A percentile compares a stretch with the other conserved stretches of the same genome.
Evolutionary conservation across 331 rosid species (phyloP).

Genomic region (Acacia pycnantha): DNA sequence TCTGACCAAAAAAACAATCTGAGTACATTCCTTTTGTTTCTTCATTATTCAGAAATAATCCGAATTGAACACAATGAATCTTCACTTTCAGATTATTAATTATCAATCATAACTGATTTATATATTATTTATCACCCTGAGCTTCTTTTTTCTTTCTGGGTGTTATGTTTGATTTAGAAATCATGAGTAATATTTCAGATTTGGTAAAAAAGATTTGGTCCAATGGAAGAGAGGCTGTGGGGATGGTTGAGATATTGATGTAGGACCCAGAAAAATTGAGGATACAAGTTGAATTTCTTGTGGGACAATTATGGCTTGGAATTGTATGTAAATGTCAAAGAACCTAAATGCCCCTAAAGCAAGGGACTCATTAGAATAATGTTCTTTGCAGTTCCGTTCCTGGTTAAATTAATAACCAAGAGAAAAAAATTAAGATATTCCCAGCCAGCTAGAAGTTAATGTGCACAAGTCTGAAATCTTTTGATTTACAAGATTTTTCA

Average conservation of each 20-base stretch:
- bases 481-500: background rate
- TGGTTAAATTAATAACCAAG: background rate
- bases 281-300: background rate
- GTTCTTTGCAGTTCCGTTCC: background rate
- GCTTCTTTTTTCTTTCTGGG: background rate
- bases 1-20: background rate
- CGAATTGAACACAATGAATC: background rate
- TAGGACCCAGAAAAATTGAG: background rate
- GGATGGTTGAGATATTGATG: constrained; percentile 15
- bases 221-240: background rate
- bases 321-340: constrained; percentile 16
- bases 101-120: background rate
- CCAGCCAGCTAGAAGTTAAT: background rate
- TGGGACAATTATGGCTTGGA: background rate
- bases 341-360: constrained; percentile 9
- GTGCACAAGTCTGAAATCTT: background rate
- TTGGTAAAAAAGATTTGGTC: background rate
- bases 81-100: background rate
- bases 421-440: background rate
- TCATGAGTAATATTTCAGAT: background rate
- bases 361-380: constrained; percentile 21
- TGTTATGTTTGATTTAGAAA: background rate
- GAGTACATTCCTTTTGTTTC: background rate
- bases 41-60: background rate
- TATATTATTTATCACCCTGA: background rate